Percentiles rank a stretch among this genome's conserved stretches.
phyloP scores from a whole-genome alignment of 2,329 filamentous ascomycete genomes.

The Penicillium carneum region DNA sequence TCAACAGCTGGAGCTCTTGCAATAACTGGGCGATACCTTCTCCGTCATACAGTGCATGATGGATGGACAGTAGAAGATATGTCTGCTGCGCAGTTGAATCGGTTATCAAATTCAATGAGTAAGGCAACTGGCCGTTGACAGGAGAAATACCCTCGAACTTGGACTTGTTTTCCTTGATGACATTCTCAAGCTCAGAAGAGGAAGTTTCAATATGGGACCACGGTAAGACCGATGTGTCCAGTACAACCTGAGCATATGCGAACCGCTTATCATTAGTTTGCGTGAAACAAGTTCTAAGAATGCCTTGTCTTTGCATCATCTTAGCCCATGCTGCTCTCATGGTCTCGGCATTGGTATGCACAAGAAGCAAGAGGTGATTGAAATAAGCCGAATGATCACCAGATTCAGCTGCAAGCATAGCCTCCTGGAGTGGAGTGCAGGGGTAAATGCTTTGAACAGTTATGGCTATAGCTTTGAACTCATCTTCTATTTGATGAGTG shows the following conservation, averaged over 20 bases:
- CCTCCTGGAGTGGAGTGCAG: conserved; percentile 86
- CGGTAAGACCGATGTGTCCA: conserved; percentile 57
- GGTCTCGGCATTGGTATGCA: conserved; percentile 59
- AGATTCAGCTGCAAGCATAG: conserved; percentile 73
- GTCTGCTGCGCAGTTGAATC: conserved; percentile 19
- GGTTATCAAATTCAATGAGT: conserved; percentile 38
- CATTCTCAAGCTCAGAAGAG: conserved; percentile 40
- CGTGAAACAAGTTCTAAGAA: conserved; percentile 78
- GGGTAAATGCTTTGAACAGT: conserved; percentile 69
- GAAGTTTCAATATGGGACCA: conserved; percentile 59
- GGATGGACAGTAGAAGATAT: conserved; percentile 61
- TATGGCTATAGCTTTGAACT: conserved; percentile 44
- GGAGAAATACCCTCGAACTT: conserved; percentile 30
- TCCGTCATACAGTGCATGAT: conserved; percentile 88
- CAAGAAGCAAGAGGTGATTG: conserved; percentile 72
- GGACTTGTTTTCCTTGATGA: conserved; percentile 57
- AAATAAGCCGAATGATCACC: conserved; percentile 66
- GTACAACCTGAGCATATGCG: conserved; percentile 76
- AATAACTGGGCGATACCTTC: conserved; percentile 75
- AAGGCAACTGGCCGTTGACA: conserved; percentile 40
- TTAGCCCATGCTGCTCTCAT: conserved; percentile 68
- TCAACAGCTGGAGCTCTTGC: conserved; percentile 70
- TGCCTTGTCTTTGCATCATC: conserved; percentile 72
- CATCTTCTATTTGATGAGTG: conserved; percentile 40
- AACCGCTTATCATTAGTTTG: conserved; percentile 66